Conservation (phyloP, 345 rosid genomes). For the Salix koriyanagi region DNA sequence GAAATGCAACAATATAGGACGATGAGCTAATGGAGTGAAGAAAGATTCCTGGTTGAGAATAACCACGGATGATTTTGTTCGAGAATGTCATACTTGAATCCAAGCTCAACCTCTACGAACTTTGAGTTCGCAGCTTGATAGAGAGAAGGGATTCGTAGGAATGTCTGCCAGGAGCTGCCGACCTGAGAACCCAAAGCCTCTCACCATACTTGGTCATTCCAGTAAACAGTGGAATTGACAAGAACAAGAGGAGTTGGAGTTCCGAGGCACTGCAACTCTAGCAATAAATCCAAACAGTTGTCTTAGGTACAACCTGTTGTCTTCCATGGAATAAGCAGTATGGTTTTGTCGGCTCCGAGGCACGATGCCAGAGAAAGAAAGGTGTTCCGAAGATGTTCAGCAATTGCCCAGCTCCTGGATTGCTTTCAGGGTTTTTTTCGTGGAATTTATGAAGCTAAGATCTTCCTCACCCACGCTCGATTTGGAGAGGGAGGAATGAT, state of each 20-base stretch:
- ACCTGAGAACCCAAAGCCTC: background rate
- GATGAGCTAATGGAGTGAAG: background rate
- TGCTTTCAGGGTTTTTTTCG: background rate
- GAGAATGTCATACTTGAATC: background rate
- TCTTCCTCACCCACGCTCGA: background rate
- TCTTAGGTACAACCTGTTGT: background rate
- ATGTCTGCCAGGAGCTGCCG: background rate
- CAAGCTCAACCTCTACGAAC: background rate
- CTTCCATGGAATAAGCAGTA: background rate
- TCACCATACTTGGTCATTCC: background rate
- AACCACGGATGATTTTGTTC: background rate
- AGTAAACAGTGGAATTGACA: background rate
- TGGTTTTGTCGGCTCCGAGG: background rate
- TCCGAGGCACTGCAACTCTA: background rate
- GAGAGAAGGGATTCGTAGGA: background rate
- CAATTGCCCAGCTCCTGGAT: background rate
- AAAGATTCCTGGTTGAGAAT: background rate
- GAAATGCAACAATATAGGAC: background rate
- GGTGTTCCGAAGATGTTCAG: background rate
- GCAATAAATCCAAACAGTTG: background rate
- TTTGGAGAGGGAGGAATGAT: background rate
- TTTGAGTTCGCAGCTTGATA: background rate
- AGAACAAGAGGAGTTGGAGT: background rate
- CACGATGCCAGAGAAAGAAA: background rate
- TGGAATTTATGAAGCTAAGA: background rate